phyloP scores from a whole-genome alignment of 1,284 basidiomycete species.

The Cryptococcus sp. region DNA sequence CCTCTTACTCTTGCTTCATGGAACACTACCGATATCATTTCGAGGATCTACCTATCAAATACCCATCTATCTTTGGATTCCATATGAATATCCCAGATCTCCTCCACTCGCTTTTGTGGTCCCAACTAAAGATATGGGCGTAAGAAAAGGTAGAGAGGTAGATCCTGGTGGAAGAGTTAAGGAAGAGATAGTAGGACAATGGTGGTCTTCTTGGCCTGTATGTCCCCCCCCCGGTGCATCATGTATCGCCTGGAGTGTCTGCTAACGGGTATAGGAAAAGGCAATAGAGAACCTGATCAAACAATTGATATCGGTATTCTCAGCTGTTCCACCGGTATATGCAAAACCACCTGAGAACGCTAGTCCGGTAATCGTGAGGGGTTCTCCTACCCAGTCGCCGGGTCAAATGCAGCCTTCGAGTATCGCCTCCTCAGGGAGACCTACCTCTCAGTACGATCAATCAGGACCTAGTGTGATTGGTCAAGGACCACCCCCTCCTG shows the following conservation, averaged over 20 bases:
- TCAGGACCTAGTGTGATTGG: background rate
- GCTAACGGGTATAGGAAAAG: conserved; percentile 3
- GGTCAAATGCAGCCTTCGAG: background rate
- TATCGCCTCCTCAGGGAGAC: background rate
- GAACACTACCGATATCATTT: conserved; percentile 82
- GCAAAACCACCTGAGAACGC: conserved; percentile 59
- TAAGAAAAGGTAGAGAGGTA: conserved; percentile 69
- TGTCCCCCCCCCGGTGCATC: conserved; percentile 59
- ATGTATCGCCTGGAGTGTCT: too few relatives aligned
- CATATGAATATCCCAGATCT: conserved; percentile 70
- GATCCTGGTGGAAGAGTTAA: conserved; percentile 70
- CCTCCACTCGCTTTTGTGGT: conserved; percentile 91
- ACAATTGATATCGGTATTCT: conserved; percentile 61
- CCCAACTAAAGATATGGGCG: conserved; percentile 87
- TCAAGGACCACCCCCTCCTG: conserved; percentile 29
- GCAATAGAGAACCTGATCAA: conserved; percentile 28
- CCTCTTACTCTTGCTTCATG: conserved; percentile 82
- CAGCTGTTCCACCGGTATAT: conserved; percentile 80
- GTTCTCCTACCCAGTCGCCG: too few relatives aligned
- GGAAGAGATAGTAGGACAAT: conserved; percentile 55
- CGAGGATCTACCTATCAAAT: conserved; percentile 82
- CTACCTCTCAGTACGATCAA: background rate
- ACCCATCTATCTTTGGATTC: conserved; percentile 83
- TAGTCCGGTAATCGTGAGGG: background rate
- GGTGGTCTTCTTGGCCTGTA: conserved; percentile 82